Percentiles rank a stretch among this genome's conserved stretches.
phyloP scores from a whole-genome alignment of 2,329 filamentous ascomycete genomes.

The Talaromyces sp. region DNA sequence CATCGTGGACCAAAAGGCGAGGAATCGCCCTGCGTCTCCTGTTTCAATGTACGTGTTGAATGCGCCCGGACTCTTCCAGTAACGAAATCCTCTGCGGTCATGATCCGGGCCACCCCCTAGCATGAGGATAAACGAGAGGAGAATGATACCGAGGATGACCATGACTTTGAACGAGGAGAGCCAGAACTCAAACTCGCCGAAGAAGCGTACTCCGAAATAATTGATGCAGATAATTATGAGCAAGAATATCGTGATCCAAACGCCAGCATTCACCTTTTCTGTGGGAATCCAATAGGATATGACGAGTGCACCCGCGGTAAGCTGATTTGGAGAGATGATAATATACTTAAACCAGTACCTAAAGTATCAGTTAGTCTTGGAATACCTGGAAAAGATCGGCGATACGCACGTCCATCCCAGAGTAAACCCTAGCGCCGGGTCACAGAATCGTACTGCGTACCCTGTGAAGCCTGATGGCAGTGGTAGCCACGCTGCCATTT shows the following conservation, averaged over 20 bases:
- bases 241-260: slow-evolving; percentile 75
- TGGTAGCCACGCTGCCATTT: slow-evolving; percentile 84
- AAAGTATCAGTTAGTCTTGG: slow-evolving; percentile 2
- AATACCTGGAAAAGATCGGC: not conserved
- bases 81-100: slow-evolving; percentile 66
- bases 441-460: slow-evolving; percentile 77
- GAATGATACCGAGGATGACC: slow-evolving; percentile 66
- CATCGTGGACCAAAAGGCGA: slow-evolving; percentile 70
- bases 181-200: slow-evolving; percentile 68
- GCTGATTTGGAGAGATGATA: slow-evolving; percentile 81
- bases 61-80: slow-evolving; percentile 66
- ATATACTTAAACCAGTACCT: slow-evolving; percentile 74
- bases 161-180: slow-evolving; percentile 68
- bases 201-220: slow-evolving; percentile 70
- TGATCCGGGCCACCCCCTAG: slow-evolving; percentile 67
- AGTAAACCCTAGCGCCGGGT: slow-evolving; percentile 78
- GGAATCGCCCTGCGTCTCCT: slow-evolving; percentile 57
- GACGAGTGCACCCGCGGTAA: slow-evolving; percentile 77
- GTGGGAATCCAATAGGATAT: slow-evolving; percentile 74
- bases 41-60: slow-evolving; percentile 54
- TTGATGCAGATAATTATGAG: slow-evolving; percentile 67
- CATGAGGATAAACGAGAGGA: slow-evolving; percentile 66
- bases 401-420: slow-evolving; percentile 67
- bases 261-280: slow-evolving; percentile 71
- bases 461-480: slow-evolving; percentile 78